Percentiles rank a stretch among this genome's conserved stretches.
phyloP scores from a whole-genome alignment of 306 rosid genomes.

The Notholithocarpus densiflorus region DNA sequence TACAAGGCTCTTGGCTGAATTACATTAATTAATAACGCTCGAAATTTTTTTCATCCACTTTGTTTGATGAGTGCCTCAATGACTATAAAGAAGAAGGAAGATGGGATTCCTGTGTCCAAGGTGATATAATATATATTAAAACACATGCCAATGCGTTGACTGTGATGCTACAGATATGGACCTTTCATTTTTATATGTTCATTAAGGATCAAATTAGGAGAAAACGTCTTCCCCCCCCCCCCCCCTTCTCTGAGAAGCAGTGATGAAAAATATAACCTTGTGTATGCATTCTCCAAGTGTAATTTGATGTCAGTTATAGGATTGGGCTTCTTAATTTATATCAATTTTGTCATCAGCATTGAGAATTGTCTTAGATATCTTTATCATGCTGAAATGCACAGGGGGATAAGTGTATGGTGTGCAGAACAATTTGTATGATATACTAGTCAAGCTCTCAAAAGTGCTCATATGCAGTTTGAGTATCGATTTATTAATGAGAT shows the following conservation, averaged over 20 bases:
- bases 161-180: not conserved
- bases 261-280: not conserved
- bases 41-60: not conserved
- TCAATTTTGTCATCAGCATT: too few species aligned
- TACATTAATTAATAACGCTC: not conserved
- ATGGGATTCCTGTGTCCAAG: not conserved
- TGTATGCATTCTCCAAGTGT: not conserved
- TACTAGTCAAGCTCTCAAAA: too few species aligned
- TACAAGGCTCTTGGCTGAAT: too few species aligned
- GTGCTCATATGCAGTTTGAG: too few species aligned
- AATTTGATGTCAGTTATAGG: not conserved
- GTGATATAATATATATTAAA: not conserved
- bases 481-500: too few species aligned
- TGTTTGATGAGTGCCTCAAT: not conserved
- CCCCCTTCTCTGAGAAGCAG: not conserved
- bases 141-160: not conserved
- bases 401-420: too few species aligned
- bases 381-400: too few species aligned
- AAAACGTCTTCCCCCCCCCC: not conserved
- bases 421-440: too few species aligned
- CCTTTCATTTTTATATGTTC: not conserved
- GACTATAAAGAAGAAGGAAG: not conserved
- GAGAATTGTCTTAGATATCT: too few species aligned
- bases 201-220: not conserved
- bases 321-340: too few species aligned